These are phyloP conservation scores for Acanthochlamys bracteata DNA, from an alignment of 106 monocot genomes.

Conservation along the genomic window DNA sequence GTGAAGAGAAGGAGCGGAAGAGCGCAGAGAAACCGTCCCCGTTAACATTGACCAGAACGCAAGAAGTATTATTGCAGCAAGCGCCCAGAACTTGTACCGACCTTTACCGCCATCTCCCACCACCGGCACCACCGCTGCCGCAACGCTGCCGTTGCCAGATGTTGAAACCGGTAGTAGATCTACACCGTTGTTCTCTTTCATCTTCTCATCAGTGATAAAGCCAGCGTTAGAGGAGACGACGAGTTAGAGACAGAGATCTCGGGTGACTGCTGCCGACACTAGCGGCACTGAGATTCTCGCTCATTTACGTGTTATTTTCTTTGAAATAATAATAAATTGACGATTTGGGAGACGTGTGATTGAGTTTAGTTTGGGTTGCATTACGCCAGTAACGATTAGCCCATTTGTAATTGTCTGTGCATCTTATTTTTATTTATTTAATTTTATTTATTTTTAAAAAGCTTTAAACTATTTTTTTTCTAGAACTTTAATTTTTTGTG, in stretches of 20 bases:
- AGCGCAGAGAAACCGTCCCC: slow-evolving; percentile 75
- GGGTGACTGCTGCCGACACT: slow-evolving; percentile 7
- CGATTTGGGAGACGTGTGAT: too few species aligned
- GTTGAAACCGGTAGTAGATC: slow-evolving; percentile 26
- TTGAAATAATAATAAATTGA: too few species aligned
- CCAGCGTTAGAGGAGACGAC: background rate
- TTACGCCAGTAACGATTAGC: too few species aligned
- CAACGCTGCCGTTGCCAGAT: slow-evolving; percentile 1
- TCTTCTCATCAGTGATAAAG: background rate
- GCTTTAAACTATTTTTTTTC: too few species aligned
- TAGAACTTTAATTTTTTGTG: too few species aligned
- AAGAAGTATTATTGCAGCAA: slow-evolving; percentile 74
- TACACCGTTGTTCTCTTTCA: slow-evolving; percentile 39
- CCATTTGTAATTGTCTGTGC: too few species aligned
- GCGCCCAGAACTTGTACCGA: slow-evolving; percentile 86
- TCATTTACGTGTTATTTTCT: background rate
- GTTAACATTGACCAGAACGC: slow-evolving; percentile 96
- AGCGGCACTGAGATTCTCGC: background rate
- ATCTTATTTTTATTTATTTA: too few species aligned
- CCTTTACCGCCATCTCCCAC: slow-evolving; percentile 34
- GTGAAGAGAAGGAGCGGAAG: slow-evolving; percentile 48
- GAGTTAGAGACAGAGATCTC: background rate
- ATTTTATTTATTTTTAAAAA: too few species aligned
- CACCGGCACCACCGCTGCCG: background rate
- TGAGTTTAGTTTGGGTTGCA: too few species aligned